Conservation (phyloP, 352 stramenopile species). For the Pythium insidiosum region DNA sequence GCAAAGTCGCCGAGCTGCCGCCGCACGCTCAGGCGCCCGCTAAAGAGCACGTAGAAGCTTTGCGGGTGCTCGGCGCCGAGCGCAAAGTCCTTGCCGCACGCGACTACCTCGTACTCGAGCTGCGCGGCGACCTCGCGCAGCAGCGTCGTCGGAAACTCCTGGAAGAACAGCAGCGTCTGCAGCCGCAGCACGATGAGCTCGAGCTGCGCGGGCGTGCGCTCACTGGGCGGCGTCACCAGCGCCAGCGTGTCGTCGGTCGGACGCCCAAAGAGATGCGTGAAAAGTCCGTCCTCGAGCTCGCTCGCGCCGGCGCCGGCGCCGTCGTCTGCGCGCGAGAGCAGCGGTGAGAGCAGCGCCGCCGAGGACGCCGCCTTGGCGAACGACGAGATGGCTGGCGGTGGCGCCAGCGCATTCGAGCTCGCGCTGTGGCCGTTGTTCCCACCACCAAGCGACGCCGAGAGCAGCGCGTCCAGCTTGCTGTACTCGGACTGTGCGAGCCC, state of each 20-base stretch:
- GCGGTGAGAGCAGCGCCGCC: not conserved
- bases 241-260: slow-evolving; percentile 54
- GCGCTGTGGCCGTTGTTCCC: not conserved
- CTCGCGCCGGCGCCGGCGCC: not conserved
- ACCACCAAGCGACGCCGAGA: no score
- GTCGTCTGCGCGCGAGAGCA: no score
- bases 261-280: slow-evolving; percentile 60
- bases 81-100: slow-evolving; percentile 46
- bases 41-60: slow-evolving; percentile 61
- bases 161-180: slow-evolving; percentile 54
- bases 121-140: slow-evolving; percentile 30
- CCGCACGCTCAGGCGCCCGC: slow-evolving; percentile 45
- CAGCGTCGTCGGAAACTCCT: slow-evolving; percentile 41
- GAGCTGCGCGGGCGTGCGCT: slow-evolving; percentile 35
- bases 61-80: slow-evolving; percentile 48
- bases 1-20: slow-evolving; percentile 51
- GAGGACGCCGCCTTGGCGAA: not conserved
- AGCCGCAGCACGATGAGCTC: slow-evolving; percentile 37
- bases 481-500: slow-evolving; percentile 18
- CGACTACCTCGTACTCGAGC: slow-evolving; percentile 65
- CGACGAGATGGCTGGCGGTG: slow-evolving; percentile 1
- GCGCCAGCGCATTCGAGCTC: not conserved
- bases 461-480: slow-evolving; percentile 11
- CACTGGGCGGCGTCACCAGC: slow-evolving; percentile 30
- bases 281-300: slow-evolving; percentile 45